A percentile compares a stretch with the other conserved stretches of the same genome.
These are phyloP conservation scores for Cerioporus squamosus DNA, from an alignment of 1,284 basidiomycete genomes.

Conservation along the genomic window DNA sequence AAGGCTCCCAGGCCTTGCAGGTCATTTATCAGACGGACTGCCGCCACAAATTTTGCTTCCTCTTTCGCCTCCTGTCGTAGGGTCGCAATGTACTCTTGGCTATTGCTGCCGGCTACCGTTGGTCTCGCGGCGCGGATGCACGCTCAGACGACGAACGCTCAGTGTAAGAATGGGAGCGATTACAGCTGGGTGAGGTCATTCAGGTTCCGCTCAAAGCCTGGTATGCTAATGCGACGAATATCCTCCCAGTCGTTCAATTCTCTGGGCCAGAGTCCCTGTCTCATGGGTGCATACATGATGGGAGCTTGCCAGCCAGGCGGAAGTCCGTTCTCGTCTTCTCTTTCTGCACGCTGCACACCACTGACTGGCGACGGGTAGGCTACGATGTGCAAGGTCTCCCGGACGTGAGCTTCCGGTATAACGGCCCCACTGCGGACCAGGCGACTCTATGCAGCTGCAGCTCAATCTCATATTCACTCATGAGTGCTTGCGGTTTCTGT, in stretches of 20 bases:
- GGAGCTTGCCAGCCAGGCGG: constrained; percentile 41
- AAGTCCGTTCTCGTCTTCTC: constrained; percentile 27
- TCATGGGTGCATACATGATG: constrained; percentile 45
- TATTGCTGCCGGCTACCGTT: background rate
- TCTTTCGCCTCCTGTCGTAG: too few relatives aligned
- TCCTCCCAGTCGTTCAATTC: constrained; percentile 37
- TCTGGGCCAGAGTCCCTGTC: constrained; percentile 43
- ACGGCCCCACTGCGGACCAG: background rate
- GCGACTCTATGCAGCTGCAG: constrained; percentile 42
- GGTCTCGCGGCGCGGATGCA: too few relatives aligned
- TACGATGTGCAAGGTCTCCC: background rate
- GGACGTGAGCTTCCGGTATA: constrained; percentile 15
- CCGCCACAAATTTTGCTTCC: too few relatives aligned
- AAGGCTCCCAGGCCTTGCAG: too few relatives aligned
- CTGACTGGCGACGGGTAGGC: background rate
- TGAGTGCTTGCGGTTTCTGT: constrained; percentile 46
- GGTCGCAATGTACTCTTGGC: too few relatives aligned
- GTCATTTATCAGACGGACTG: too few relatives aligned
- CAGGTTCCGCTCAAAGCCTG: background rate
- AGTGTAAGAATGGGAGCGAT: background rate
- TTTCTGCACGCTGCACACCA: too few relatives aligned
- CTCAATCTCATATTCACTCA: constrained; percentile 43
- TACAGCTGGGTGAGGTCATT: background rate
- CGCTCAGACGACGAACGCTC: constrained; percentile 5
- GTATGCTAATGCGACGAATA: background rate